phyloP scores from a whole-genome alignment of 148 eudicot species.

The Rhododendron mucronatum region DNA sequence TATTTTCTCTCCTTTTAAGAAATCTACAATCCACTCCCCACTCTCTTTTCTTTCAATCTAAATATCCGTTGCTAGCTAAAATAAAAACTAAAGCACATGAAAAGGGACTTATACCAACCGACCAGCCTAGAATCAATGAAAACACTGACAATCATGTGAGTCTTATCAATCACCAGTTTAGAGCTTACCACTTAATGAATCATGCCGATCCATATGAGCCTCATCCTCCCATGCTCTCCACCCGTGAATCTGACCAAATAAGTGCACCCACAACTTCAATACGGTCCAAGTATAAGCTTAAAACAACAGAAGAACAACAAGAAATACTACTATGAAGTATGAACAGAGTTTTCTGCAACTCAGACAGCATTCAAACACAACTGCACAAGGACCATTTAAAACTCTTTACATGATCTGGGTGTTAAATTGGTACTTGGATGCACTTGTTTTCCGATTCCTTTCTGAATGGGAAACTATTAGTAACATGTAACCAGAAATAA shows the following conservation, averaged over 20 bases:
- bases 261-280: not conserved
- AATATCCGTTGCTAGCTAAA: slow-evolving; percentile 1
- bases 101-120: not conserved
- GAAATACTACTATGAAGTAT: not conserved
- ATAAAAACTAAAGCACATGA: not conserved
- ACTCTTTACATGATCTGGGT: not conserved
- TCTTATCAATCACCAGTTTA: slow-evolving; percentile 7
- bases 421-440: not conserved
- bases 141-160: not conserved
- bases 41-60: not conserved
- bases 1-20: not conserved
- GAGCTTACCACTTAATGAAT: slow-evolving; percentile 55
- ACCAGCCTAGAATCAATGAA: not conserved
- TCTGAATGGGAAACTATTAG: not conserved
- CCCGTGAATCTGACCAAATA: slow-evolving; percentile 57
- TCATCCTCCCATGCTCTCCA: slow-evolving; percentile 94
- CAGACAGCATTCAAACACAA: not conserved
- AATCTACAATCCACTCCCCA: not conserved
- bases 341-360: not conserved
- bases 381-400: not conserved
- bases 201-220: slow-evolving; percentile 67
- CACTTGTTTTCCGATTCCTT: not conserved
- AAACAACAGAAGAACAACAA: not conserved
- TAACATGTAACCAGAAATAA: not conserved
- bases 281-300: not conserved